Evolutionary conservation across 163 green algal species (phyloP), one percentile per base, ranked within the genome.

Genomic region (Scenedesmus sp.): DNA sequence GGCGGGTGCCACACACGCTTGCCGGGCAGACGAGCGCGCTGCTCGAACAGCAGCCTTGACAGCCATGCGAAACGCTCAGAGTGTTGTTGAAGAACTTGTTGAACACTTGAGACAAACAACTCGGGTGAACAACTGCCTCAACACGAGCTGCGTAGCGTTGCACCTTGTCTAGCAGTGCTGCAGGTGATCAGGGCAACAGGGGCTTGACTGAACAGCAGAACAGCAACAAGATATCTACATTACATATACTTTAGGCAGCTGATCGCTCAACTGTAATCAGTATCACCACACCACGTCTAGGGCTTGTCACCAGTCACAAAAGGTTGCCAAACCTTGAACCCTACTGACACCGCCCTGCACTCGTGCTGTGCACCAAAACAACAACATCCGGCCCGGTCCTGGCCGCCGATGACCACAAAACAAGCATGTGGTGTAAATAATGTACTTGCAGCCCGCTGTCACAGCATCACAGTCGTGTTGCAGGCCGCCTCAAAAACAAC

Each of bases 1-100:
- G 65, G 30, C 65, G 65, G 65, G 65, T 76, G 65, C 65, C 65
- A 76, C 65, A 76, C 65, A 76, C 65, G 65, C 65, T 76, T 76
- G 65, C 65, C 65, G 65, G 30, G 65, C 65, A 40, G 65, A 76
- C 30, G 65, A 40, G 65, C 65, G 65, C 65, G 65, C 65, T 76
- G 65, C 65, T 76, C 30, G 7, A 22, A 76, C 65, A 37, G 65
- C 65, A 30, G 65, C 65, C 30, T 76, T 76, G 65, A n/a, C 65
- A 76, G 65, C 65, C 65, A 76, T 76, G 65, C 26, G 16, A 76
- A 40, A 26, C 37, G 30, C 65, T 33, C 24, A 24, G 16, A 26
- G 7, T 35, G 24, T 10, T 10, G 12, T 35, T 72, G 4, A 33
- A 35, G 22, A 72, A 18, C 35, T 2, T 72, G 16, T 24, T 33